Base-by-base conservation (phyloP, 2,329 filamentous ascomycete species). In the Didymosphaeria variabile region DNA sequence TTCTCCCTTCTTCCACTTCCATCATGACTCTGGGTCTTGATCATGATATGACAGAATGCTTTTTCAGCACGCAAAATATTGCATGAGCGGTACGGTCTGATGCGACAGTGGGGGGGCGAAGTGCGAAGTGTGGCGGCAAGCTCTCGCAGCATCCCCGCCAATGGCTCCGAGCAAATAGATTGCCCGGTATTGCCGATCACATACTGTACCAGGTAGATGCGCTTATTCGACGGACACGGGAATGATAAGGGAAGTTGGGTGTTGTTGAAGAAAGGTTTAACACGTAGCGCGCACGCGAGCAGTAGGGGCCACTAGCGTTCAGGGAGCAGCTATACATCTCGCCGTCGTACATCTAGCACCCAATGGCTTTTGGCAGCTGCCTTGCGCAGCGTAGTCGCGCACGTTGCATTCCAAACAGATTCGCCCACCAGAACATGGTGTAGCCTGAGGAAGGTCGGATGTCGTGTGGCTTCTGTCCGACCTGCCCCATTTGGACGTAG, bases 1-100 rank as follows among this genome's bases (percentile, higher is more conserved):
- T 38, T 10, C 44, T 55, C 17, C 34, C 51, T 26, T 50, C 34
- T 44, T 45, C 29, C 26, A 21, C 40, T 49, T 53, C 54, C 44
- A 44, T 45, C 52, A 55, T 44, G 38, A 55, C 17, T 44, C 26
- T 13, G 38, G 40, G 17, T 10, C 12, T 44, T 21, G 17, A 45
- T 44, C 38, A 42, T 31, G 38, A 17, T 19, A 52, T 38, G 34
- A 8, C 19, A 7, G 8, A 2, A 51, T n/a, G 50, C 21, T 15
- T 42, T 45, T 47, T n/a, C 44, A 62, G 58, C 65, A 61, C 61
- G 63, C 55, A 64, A 60, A 58, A 44, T 38, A 26, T 51, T 45
- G 32, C 38, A 40, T 5, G 32, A 26, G 58, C 60, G 46, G 55
- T 58, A 60, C 62, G 55, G 62, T 62, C 59, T 5, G 44, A 26